Evolutionary conservation across 805 yeast genomes (phyloP).

Genomic region (Ogataea minuta): DNA sequence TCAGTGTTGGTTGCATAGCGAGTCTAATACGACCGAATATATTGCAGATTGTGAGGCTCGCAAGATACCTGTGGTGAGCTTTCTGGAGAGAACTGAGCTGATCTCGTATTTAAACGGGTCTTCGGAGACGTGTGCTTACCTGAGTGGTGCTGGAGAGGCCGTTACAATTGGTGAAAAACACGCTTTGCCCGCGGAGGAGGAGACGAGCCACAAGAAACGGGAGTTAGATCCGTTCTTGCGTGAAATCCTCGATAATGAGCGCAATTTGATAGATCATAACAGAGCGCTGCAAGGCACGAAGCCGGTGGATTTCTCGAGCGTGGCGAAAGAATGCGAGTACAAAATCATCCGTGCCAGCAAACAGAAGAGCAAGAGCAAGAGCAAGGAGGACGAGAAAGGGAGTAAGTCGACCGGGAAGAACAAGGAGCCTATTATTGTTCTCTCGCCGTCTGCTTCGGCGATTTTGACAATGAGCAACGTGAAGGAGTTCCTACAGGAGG

Average conservation of each 20-base stretch:
- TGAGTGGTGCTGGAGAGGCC: conserved; percentile 27
- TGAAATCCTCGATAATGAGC: conserved; percentile 40
- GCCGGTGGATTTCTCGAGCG: conserved; percentile 62
- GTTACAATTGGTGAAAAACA: conserved; percentile 4
- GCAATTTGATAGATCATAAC: conserved; percentile 47
- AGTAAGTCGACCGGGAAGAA: conserved; percentile 18
- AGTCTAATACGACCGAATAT: conserved; percentile 77
- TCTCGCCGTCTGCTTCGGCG: conserved; percentile 80
- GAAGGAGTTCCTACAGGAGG: conserved; percentile 69
- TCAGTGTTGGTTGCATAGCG: conserved; percentile 77
- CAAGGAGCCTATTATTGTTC: conserved; percentile 67
- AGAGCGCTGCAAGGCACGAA: conserved; percentile 55
- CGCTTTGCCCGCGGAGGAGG: conserved; percentile 3
- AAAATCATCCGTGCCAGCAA: conserved; percentile 54
- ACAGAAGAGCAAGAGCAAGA: conserved; percentile 24
- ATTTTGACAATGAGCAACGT: conserved; percentile 63
- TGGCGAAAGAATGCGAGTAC: conserved; percentile 63
- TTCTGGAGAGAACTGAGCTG: conserved; percentile 82
- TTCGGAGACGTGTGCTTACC: conserved; percentile 55
- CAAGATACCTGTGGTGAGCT: conserved; percentile 68
- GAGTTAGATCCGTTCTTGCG: conserved; percentile 49
- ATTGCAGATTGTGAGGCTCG: conserved; percentile 65
- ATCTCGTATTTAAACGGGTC: conserved; percentile 78
- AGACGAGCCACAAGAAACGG: conserved; percentile 15
- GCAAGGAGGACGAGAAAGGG: conserved; percentile 5